Evolutionary conservation across 192 early-diverging fungal genomes (phyloP).

Genomic region (Geosiphon pyriformis): DNA sequence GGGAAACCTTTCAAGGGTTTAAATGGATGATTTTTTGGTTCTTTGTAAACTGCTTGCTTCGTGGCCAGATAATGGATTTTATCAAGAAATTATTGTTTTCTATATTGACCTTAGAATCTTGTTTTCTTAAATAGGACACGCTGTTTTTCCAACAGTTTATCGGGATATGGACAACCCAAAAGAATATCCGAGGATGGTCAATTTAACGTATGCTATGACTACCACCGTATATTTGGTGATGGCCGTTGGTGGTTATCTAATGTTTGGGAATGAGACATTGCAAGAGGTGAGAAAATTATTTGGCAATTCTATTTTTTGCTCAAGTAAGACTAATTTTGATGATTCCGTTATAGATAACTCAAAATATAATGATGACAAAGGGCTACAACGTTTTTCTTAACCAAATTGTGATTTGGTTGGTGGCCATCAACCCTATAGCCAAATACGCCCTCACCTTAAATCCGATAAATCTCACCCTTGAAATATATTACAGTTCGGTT

Average conservation of each 20-base stretch:
- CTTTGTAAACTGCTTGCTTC: neutral
- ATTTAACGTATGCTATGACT: slow-evolving; percentile 50
- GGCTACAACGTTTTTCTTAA: slow-evolving; percentile 48
- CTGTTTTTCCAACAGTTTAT: slow-evolving; percentile 64
- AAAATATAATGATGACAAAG: slow-evolving; percentile 57
- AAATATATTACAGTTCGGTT: slow-evolving; percentile 26
- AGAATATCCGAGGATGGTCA: slow-evolving; percentile 45
- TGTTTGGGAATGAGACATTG: slow-evolving; percentile 60
- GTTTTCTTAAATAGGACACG: slow-evolving; percentile 41
- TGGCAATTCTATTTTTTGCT: neutral
- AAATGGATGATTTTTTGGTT: too few species aligned
- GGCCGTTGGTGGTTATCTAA: slow-evolving; percentile 53
- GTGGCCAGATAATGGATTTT: neutral
- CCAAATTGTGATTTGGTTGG: slow-evolving; percentile 50
- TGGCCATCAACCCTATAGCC: slow-evolving; percentile 64
- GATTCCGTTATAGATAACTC: slow-evolving; percentile 63
- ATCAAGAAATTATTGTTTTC: neutral
- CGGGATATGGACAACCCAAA: slow-evolving; percentile 54
- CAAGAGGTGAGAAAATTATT: slow-evolving; percentile 41
- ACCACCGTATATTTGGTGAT: slow-evolving; percentile 47
- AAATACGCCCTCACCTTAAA: slow-evolving; percentile 64
- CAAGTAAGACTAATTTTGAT: slow-evolving; percentile 20
- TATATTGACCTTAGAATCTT: too few species aligned
- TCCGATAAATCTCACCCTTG: slow-evolving; percentile 50
- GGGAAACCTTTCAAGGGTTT: too few species aligned